These are phyloP conservation scores for Kodamaea suecica DNA, from an alignment of 1,139 yeast genomes.

Conservation along the genomic window DNA sequence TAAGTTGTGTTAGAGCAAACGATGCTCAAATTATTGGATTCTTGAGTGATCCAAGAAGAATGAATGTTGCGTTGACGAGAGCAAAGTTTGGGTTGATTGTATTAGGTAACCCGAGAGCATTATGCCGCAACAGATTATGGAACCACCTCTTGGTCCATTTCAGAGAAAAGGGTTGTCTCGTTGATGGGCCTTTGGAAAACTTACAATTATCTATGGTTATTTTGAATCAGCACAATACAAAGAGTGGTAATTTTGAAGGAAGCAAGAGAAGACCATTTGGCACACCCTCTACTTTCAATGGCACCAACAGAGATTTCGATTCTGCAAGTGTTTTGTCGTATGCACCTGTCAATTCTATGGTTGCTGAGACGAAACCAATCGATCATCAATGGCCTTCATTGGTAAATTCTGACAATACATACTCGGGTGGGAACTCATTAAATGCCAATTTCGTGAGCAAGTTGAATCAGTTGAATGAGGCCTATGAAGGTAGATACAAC, in stretches of 20 bases:
- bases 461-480: conserved; percentile 30
- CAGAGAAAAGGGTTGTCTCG: conserved; percentile 82
- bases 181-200: conserved; percentile 87
- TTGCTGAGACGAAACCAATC: conserved; percentile 1
- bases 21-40: conserved; percentile 83
- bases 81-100: conserved; percentile 83
- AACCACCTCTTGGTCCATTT: conserved; percentile 72
- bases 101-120: conserved; percentile 80
- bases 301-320: conserved; percentile 33
- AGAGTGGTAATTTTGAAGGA: conserved; percentile 1
- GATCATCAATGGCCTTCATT: conserved; percentile 39
- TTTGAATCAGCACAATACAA: conserved; percentile 23
- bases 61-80: conserved; percentile 90
- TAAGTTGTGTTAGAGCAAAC: conserved; percentile 91
- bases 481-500: conserved; percentile 24
- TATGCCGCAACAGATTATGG: conserved; percentile 76
- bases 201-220: conserved; percentile 72
- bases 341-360: conserved; percentile 20
- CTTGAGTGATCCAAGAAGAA: conserved; percentile 82
- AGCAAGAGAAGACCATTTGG: conserved; percentile 5
- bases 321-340: conserved; percentile 50
- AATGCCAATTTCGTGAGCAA: conserved; percentile 45
- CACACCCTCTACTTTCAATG: conserved; percentile 6
- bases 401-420: conserved; percentile 13
- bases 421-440: conserved; percentile 21